Base-by-base conservation (phyloP, 257 asterid species). In the Fraxinus americana region DNA sequence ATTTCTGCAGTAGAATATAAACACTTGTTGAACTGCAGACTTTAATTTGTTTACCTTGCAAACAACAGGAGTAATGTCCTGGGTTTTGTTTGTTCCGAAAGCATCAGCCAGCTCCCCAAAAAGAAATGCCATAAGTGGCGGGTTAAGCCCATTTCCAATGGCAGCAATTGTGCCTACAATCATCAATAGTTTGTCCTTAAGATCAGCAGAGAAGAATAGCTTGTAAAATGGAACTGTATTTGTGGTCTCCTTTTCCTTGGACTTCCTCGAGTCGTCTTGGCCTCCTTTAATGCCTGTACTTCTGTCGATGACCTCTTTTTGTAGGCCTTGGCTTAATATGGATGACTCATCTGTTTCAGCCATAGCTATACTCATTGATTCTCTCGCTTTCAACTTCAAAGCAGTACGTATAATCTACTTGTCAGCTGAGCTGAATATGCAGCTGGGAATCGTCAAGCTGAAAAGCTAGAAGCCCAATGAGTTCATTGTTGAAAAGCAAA, bases 91-190 rank as follows among this genome's bases (percentile, higher is more conserved):
- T 5, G 69, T 68, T 9, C 97, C 97, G 29, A 94, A 92, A 16
- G 98, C 89, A 48, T 94, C 90, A 19, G 88, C 85, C 52, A 94
- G 66, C 7, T 91, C 89, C 3, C 98, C 98, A 75, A 92, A 91
- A 45, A 94, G 82, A 7, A 94, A 59, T 2, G 97, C 89, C 98
- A 92, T 90, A 14, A 94, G 84, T 9, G 97, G 96, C 2, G 90
- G 76, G 77, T 86, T 87, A 6, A 94, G 63, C 13, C 98, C 98
- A 54, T 92, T 88, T 1, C 85, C 98, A 3, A 92, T 74, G 52
- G 97, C 96, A 13, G 87, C 92, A 50, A 92, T 39, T 9, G 92
- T 81, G 5, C 98, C 98, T 2, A 86, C 65, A 17, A 88, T 32
- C 92, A 94, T 94, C 88, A 94, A 71, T 19, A 88, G 17, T 23